phyloP scores from a whole-genome alignment of 805 yeast genomes.

The Trichomonascus vanleenenianus region DNA sequence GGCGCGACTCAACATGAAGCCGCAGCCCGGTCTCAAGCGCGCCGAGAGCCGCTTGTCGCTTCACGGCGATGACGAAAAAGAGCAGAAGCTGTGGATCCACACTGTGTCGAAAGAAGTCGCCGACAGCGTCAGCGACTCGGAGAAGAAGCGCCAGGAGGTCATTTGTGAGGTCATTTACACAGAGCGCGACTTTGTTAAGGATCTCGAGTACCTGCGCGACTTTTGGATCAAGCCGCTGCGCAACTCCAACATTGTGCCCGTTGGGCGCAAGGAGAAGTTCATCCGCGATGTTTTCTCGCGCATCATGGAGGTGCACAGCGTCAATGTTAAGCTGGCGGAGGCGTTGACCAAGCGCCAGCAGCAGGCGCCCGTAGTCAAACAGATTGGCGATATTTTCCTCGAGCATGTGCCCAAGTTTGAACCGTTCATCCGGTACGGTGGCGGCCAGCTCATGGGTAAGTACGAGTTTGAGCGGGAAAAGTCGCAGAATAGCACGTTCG shows the following conservation, averaged over 20 bases:
- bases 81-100: conserved; percentile 86
- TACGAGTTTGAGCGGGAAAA: conserved; percentile 93
- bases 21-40: conserved; percentile 74
- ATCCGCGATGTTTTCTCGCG: conserved; percentile 88
- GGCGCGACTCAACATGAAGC: conserved; percentile 81
- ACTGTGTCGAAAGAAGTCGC: conserved; percentile 76
- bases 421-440: conserved; percentile 89
- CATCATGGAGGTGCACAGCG: conserved; percentile 75
- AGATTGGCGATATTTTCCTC: conserved; percentile 79
- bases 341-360: conserved; percentile 83
- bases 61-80: conserved; percentile 64
- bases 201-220: conserved; percentile 85
- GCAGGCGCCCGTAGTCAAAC: conserved; percentile 72
- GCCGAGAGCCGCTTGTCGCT: conserved; percentile 64
- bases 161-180: conserved; percentile 91
- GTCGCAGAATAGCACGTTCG: conserved; percentile 80
- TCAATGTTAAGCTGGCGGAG: conserved; percentile 80
- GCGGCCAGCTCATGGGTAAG: conserved; percentile 90
- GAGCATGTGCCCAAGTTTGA: conserved; percentile 82
- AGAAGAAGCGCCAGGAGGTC: conserved; percentile 88
- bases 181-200: conserved; percentile 92
- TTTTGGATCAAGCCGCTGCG: conserved; percentile 89
- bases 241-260: conserved; percentile 81
- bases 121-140: conserved; percentile 72
- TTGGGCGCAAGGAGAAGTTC: conserved; percentile 81